These are phyloP conservation scores for Paradendryphiella salina DNA, from an alignment of 2,329 filamentous ascomycete genomes.

Conservation along the genomic window DNA sequence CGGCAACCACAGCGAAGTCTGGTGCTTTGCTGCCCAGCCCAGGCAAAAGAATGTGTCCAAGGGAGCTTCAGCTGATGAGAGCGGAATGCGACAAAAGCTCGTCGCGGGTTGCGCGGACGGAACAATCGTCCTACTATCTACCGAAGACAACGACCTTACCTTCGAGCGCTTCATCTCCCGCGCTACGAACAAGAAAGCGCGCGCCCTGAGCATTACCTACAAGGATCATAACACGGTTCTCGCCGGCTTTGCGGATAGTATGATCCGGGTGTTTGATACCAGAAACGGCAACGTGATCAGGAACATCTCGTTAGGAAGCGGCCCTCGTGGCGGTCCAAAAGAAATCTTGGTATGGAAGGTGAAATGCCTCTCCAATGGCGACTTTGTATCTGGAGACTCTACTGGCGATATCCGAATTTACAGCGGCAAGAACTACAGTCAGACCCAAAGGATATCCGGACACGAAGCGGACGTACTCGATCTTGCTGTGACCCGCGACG, in stretches of 20 bases:
- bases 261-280: constrained; percentile 88
- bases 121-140: constrained; percentile 82
- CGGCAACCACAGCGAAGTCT: constrained; percentile 93
- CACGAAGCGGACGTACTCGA: constrained; percentile 91
- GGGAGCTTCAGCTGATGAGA: constrained; percentile 25
- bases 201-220: constrained; percentile 89
- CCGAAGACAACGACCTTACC: constrained; percentile 78
- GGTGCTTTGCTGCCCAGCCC: constrained; percentile 92
- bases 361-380: constrained; percentile 81
- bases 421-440: constrained; percentile 89
- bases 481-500: constrained; percentile 79
- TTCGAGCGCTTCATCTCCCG: constrained; percentile 77
- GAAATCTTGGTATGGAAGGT: constrained; percentile 93
- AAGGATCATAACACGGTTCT: constrained; percentile 81
- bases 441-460: constrained; percentile 80
- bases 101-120: constrained; percentile 91
- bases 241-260: constrained; percentile 93
- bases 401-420: constrained; percentile 92
- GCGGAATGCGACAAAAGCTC: constrained; percentile 59
- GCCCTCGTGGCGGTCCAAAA: constrained; percentile 74
- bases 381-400: constrained; percentile 93
- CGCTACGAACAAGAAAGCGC: constrained; percentile 78
- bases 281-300: constrained; percentile 74
- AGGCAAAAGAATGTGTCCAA: constrained; percentile 48
- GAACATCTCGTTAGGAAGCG: constrained; percentile 83